These are phyloP conservation scores for Yamagishiella unicocca DNA, from an alignment of 139 green algal genomes.

Conservation along the genomic window DNA sequence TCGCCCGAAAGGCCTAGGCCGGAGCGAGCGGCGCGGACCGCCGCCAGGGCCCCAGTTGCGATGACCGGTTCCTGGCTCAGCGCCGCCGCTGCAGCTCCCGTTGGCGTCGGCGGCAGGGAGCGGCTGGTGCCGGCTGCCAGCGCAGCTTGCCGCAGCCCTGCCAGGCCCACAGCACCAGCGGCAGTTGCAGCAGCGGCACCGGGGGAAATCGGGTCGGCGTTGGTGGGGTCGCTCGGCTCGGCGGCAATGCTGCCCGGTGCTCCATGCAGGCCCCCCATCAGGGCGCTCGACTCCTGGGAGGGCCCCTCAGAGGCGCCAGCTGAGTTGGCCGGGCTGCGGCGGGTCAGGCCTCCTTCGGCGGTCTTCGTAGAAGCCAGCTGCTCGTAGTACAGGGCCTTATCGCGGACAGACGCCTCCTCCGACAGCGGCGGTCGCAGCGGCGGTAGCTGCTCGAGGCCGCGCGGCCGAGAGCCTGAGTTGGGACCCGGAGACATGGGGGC, in stretches of 20 bases:
- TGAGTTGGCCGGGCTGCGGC: background rate
- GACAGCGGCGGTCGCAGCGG: background rate
- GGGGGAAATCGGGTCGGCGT: background rate
- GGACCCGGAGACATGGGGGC: background rate
- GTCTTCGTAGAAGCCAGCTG: constrained; percentile 7
- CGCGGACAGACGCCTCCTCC: constrained; percentile 31
- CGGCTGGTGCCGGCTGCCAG: background rate
- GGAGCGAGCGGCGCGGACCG: constrained; percentile 16
- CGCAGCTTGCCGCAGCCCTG: background rate
- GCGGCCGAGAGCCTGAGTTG: background rate
- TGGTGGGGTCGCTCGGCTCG: background rate
- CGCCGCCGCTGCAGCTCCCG: background rate
- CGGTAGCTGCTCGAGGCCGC: background rate
- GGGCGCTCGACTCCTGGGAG: constrained; percentile 1
- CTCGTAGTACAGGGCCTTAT: constrained; percentile 50
- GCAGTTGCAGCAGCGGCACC: background rate
- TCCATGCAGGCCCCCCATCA: background rate
- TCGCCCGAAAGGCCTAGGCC: constrained; percentile 24
- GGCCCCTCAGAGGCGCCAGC: background rate
- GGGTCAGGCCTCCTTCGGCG: background rate
- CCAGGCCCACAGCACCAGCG: constrained; percentile 4
- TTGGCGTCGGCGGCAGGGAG: background rate
- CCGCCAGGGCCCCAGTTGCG: constrained; percentile 1
- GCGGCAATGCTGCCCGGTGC: background rate
- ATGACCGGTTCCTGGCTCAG: background rate